Evolutionary conservation across 192 early-diverging fungal genomes (phyloP).

Genomic region (Backusella liffmaniae): DNA sequence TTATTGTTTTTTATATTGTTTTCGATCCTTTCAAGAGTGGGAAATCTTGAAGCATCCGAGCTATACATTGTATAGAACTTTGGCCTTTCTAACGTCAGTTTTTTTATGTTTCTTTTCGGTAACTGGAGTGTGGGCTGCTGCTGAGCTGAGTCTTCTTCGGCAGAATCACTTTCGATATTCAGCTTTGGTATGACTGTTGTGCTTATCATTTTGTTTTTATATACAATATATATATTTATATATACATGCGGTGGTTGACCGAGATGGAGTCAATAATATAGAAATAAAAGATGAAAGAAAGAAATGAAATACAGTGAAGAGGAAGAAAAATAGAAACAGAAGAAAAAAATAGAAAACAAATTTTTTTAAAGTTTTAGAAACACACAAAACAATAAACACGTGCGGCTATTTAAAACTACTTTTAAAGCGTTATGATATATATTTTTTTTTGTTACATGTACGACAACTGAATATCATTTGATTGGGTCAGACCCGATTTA

Average conservation of each 20-base stretch:
- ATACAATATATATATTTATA: background rate
- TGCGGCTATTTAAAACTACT: background rate
- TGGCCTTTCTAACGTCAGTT: background rate
- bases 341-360: background rate
- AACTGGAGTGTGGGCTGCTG: background rate
- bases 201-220: background rate
- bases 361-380: background rate
- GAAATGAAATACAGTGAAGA: background rate
- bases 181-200: background rate
- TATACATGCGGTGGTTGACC: too few species aligned
- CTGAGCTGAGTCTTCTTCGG: background rate
- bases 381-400: background rate
- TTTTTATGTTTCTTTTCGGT: background rate
- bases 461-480: background rate
- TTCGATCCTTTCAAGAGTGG: constrained; percentile 1
- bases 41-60: background rate
- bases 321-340: background rate
- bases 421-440: background rate
- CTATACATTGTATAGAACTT: constrained; percentile 9
- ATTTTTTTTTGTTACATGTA: background rate
- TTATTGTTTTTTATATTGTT: background rate
- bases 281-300: background rate
- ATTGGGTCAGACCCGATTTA: background rate
- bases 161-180: background rate
- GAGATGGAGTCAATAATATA: background rate